A percentile compares a stretch with the other conserved stretches of the same genome.
These are phyloP conservation scores for Tuber borchii DNA, from an alignment of 495 filamentous ascomycete genomes.

Conservation along the genomic window DNA sequence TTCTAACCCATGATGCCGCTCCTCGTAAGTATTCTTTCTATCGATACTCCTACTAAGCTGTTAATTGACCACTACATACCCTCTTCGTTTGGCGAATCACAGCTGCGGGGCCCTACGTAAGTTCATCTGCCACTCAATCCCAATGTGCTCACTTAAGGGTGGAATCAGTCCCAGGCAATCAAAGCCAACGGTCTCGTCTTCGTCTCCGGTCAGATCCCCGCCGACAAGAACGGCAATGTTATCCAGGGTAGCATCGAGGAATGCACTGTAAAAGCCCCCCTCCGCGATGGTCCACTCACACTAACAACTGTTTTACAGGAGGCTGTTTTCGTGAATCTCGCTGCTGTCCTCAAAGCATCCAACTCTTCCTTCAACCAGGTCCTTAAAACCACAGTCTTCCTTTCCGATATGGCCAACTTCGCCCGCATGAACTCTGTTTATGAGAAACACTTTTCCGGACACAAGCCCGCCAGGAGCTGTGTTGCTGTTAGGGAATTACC, in stretches of 20 bases:
- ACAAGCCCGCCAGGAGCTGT: constrained; percentile 84
- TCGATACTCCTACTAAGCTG: constrained; percentile 2
- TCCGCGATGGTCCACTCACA: constrained; percentile 30
- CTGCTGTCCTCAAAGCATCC: constrained; percentile 59
- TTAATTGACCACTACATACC: constrained; percentile 8
- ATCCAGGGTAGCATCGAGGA: constrained; percentile 68
- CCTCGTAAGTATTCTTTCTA: constrained; percentile 30
- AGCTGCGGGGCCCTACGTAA: constrained; percentile 42
- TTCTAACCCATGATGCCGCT: constrained; percentile 35
- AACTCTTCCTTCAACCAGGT: constrained; percentile 58
- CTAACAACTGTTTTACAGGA: constrained; percentile 17
- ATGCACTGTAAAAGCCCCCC: constrained; percentile 27
- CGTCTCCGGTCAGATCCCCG: constrained; percentile 89
- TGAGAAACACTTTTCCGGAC: constrained; percentile 65
- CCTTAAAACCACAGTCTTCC: constrained; percentile 64
- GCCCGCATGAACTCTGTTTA: constrained; percentile 79
- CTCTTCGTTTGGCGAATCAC: constrained; percentile 8
- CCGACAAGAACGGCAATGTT: constrained; percentile 65
- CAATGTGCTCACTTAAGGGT: background rate
- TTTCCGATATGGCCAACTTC: constrained; percentile 65
- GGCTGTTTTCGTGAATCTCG: constrained; percentile 54
- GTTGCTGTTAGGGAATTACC: constrained; percentile 85
- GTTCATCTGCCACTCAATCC: background rate
- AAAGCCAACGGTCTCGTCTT: constrained; percentile 75
- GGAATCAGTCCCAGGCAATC: constrained; percentile 79